Conservation (phyloP, 306 rosid species). For the Sindora glabra region DNA sequence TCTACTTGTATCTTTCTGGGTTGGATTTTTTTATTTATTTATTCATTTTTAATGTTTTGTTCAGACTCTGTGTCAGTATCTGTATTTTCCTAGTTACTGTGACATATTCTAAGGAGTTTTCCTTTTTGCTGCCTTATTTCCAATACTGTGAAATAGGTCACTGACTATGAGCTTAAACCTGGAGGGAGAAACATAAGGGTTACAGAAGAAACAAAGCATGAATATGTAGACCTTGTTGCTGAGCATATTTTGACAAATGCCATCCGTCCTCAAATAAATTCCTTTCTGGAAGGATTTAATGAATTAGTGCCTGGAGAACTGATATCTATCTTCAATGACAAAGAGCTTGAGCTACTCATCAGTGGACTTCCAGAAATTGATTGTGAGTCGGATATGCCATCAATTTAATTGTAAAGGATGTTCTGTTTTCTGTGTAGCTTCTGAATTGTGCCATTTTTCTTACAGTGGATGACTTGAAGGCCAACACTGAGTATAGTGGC, state of each 20-base stretch:
- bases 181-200: conserved; percentile 98
- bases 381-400: conserved; percentile 44
- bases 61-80: too few relatives aligned
- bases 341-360: conserved; percentile 97
- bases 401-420: neutral
- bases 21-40: neutral
- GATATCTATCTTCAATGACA: conserved; percentile 83
- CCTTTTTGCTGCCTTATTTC: conserved; percentile 9
- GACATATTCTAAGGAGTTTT: conserved; percentile 2
- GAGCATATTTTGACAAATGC: conserved; percentile 92
- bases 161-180: conserved; percentile 97
- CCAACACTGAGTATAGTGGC: conserved; percentile 80
- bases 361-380: conserved; percentile 99
- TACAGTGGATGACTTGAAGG: conserved; percentile 94
- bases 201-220: conserved; percentile 95
- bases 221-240: conserved; percentile 97
- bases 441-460: conserved; percentile 29
- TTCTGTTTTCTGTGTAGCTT: conserved; percentile 11
- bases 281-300: conserved; percentile 78
- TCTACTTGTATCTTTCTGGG: neutral
- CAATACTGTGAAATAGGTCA: conserved; percentile 47
- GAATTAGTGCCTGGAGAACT: conserved; percentile 82
- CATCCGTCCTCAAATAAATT: conserved; percentile 86
- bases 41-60: neutral
- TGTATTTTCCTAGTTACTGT: neutral